A percentile compares a stretch with the other conserved stretches of the same genome.
These are phyloP conservation scores for Lenzites betulinus DNA, from an alignment of 768 basidiomycete genomes.

Conservation along the genomic window DNA sequence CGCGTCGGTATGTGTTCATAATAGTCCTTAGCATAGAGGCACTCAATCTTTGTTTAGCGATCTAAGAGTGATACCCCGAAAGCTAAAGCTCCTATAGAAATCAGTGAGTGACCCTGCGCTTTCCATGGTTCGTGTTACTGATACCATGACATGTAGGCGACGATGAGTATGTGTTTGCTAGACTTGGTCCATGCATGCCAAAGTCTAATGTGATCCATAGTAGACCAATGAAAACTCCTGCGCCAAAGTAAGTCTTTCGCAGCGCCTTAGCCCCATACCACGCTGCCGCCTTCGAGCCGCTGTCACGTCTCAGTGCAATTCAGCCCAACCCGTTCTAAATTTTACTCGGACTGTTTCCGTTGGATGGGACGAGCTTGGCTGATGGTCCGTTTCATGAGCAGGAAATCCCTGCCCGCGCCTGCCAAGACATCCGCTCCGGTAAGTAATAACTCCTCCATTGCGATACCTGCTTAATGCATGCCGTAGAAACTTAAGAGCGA, in stretches of 20 bases:
- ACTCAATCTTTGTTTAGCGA: neutral
- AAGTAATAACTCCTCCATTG: neutral
- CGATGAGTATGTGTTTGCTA: constrained; percentile 20
- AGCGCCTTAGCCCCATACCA: no score
- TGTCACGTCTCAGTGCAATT: no score
- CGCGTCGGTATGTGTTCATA: neutral
- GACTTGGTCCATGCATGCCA: neutral
- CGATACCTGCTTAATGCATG: neutral
- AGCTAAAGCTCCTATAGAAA: constrained; percentile 20
- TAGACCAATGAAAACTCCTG: constrained; percentile 2
- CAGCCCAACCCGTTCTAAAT: no score
- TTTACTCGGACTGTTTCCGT: no score
- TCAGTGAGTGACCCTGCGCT: constrained; percentile 23
- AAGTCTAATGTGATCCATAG: neutral
- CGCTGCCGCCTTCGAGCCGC: no score
- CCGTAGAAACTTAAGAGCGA: constrained; percentile 26
- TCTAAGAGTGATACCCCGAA: constrained; percentile 9
- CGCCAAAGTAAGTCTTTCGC: no score
- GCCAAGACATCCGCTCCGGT: neutral
- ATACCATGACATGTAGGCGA: constrained; percentile 17
- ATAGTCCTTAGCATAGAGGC: neutral
- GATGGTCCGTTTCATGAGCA: neutral
- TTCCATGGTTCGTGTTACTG: neutral
- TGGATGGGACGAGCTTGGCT: neutral
- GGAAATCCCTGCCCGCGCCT: neutral